phyloP scores from a whole-genome alignment of 352 stramenopile species.

The Phytophthora citricola region DNA sequence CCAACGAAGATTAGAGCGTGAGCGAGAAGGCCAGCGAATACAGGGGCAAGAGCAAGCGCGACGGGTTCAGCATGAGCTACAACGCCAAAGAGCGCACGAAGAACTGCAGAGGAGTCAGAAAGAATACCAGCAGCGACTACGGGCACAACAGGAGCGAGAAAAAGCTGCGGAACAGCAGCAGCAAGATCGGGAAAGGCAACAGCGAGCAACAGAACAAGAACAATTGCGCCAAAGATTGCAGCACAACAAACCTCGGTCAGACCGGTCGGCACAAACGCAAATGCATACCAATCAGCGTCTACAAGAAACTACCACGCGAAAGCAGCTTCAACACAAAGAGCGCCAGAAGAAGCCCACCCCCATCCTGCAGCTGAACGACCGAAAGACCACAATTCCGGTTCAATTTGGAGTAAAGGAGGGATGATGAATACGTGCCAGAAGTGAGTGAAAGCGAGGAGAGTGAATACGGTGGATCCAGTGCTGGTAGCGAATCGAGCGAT shows the following conservation, averaged over 20 bases:
- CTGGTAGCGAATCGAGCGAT: constrained; percentile 13
- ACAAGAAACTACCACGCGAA: constrained; percentile 6
- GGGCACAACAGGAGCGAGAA: constrained; percentile 33
- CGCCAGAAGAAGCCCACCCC: neutral
- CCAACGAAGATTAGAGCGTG: constrained; percentile 13
- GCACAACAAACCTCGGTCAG: constrained; percentile 17
- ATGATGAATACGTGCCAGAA: constrained; percentile 36
- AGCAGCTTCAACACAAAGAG: constrained; percentile 6
- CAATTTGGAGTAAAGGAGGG: constrained; percentile 24
- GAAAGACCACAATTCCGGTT: constrained; percentile 17
- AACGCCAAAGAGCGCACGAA: constrained; percentile 29
- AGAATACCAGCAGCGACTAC: constrained; percentile 38
- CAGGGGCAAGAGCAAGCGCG: constrained; percentile 20
- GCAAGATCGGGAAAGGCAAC: constrained; percentile 19
- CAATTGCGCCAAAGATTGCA: constrained; percentile 30
- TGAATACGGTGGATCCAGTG: constrained; percentile 16
- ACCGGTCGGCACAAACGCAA: constrained; percentile 3
- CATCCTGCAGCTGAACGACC: constrained; percentile 7
- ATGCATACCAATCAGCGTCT: neutral
- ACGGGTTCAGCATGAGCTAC: constrained; percentile 29
- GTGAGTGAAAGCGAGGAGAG: constrained; percentile 32
- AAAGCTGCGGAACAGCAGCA: constrained; percentile 24
- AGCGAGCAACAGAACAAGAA: constrained; percentile 31
- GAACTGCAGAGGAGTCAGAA: constrained; percentile 36
- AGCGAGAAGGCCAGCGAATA: constrained; percentile 11